Conservation (phyloP, 768 basidiomycete genomes). For the Lactarius psammicola region DNA sequence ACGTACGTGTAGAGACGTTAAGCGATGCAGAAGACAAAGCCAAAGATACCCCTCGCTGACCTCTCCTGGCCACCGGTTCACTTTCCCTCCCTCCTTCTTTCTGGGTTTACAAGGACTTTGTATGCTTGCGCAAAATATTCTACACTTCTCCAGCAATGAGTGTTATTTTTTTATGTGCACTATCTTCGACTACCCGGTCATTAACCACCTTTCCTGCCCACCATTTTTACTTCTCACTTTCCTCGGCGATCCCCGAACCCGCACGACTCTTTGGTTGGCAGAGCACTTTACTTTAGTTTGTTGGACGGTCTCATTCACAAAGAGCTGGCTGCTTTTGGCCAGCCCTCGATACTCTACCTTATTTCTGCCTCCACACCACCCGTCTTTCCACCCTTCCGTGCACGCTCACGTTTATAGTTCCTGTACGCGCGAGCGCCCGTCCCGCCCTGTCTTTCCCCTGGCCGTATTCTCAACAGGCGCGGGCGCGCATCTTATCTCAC, state of each 20-base stretch:
- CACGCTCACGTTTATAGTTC: conserved; percentile 10
- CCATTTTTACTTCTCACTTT: conserved; percentile 1
- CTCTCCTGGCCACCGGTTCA: neutral
- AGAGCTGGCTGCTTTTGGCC: conserved; percentile 20
- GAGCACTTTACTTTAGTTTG: conserved; percentile 20
- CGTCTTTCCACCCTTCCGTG: neutral
- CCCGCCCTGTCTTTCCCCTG: neutral
- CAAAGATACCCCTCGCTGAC: conserved; percentile 30
- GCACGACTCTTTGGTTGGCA: conserved; percentile 10
- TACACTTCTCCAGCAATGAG: conserved; percentile 24
- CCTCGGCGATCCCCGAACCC: conserved; percentile 11
- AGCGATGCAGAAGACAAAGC: conserved; percentile 46
- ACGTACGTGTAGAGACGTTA: conserved; percentile 72
- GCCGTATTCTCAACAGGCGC: conserved; percentile 2
- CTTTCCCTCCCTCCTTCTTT: conserved; percentile 3
- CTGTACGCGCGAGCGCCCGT: neutral
- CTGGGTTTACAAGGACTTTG: conserved; percentile 27
- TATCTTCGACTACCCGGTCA: conserved; percentile 20
- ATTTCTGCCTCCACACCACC: conserved; percentile 6
- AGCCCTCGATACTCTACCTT: conserved; percentile 18
- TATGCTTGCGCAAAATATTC: conserved; percentile 28
- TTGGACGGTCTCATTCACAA: conserved; percentile 16
- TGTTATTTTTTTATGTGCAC: conserved; percentile 27
- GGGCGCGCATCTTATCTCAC: conserved; percentile 10
- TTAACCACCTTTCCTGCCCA: conserved; percentile 20